Conservation (phyloP, 2,329 filamentous ascomycete species). For the Pseudogymnoascus sp. region DNA sequence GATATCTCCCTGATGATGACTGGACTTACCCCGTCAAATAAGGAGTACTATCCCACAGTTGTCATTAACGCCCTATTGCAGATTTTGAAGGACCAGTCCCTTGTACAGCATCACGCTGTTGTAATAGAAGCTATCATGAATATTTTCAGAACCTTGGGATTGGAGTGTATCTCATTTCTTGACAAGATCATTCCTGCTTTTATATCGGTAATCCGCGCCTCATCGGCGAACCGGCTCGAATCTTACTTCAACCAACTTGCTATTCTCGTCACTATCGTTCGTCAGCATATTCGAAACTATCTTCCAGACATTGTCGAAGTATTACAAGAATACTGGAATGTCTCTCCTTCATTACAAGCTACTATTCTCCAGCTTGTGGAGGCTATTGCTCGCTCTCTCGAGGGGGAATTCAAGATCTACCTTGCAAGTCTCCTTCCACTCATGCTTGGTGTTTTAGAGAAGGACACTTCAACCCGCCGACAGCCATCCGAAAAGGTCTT, state of each 20-base stretch:
- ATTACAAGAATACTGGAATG: constrained; percentile 84
- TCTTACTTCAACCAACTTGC: constrained; percentile 97
- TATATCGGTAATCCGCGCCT: constrained; percentile 75
- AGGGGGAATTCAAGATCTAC: constrained; percentile 97
- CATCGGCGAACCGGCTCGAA: constrained; percentile 69
- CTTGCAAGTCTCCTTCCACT: constrained; percentile 79
- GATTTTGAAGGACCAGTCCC: constrained; percentile 81
- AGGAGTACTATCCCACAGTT: constrained; percentile 97
- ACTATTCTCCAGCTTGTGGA: constrained; percentile 91
- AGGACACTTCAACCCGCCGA: constrained; percentile 67
- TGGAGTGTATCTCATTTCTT: constrained; percentile 93
- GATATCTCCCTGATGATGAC: constrained; percentile 98
- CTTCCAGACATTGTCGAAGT: constrained; percentile 78
- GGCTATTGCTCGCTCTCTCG: constrained; percentile 83
- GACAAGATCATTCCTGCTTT: constrained; percentile 93
- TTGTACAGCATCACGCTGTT: constrained; percentile 82
- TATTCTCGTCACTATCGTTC: constrained; percentile 85
- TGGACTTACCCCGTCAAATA: constrained; percentile 87
- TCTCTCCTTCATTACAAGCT: constrained; percentile 68
- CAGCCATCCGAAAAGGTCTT: constrained; percentile 81
- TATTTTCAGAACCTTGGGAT: constrained; percentile 89
- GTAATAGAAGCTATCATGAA: constrained; percentile 98
- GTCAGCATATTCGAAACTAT: constrained; percentile 90
- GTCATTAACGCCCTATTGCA: constrained; percentile 93
- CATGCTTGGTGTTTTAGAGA: constrained; percentile 90